Evolutionary conservation across 768 basidiomycete species (phyloP).

Genomic region (Leccinum olivaceopallidum): DNA sequence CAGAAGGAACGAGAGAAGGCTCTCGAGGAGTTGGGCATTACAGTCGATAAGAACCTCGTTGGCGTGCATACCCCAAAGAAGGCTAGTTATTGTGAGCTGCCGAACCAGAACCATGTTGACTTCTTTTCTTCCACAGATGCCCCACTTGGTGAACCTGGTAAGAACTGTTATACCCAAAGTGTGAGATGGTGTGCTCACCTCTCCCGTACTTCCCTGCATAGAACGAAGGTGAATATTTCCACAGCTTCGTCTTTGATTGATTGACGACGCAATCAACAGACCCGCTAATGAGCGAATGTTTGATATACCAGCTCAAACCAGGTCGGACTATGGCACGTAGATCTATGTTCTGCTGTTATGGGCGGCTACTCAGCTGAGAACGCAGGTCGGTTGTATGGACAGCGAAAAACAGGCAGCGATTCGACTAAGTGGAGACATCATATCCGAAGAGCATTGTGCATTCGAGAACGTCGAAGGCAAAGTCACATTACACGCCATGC

Average conservation of each 20-base stretch:
- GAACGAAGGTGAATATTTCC: conserved; percentile 64
- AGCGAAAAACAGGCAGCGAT: conserved; percentile 83
- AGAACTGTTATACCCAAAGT: conserved; percentile 34
- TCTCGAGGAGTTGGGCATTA: conserved; percentile 95
- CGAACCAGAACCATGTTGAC: conserved; percentile 13
- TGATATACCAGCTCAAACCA: conserved; percentile 89
- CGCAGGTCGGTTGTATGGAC: conserved; percentile 84
- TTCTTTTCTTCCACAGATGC: conserved; percentile 57
- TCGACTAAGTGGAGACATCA: conserved; percentile 88
- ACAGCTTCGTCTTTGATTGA: neutral
- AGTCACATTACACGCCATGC: conserved; percentile 78
- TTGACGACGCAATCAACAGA: conserved; percentile 46
- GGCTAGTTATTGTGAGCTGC: conserved; percentile 37
- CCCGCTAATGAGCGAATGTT: conserved; percentile 95
- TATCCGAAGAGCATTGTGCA: conserved; percentile 89
- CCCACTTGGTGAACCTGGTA: conserved; percentile 91
- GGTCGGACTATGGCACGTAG: conserved; percentile 72
- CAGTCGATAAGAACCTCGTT: conserved; percentile 93
- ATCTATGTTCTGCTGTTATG: conserved; percentile 1
- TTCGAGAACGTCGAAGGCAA: conserved; percentile 86
- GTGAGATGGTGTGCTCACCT: conserved; percentile 13
- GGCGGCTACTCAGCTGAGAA: conserved; percentile 15
- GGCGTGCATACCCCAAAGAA: conserved; percentile 99
- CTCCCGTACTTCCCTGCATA: conserved; percentile 26
- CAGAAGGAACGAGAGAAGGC: conserved; percentile 98